Base-by-base conservation (phyloP, 2,329 filamentous ascomycete genomes). In the Colletotrichum tofieldiae region DNA sequence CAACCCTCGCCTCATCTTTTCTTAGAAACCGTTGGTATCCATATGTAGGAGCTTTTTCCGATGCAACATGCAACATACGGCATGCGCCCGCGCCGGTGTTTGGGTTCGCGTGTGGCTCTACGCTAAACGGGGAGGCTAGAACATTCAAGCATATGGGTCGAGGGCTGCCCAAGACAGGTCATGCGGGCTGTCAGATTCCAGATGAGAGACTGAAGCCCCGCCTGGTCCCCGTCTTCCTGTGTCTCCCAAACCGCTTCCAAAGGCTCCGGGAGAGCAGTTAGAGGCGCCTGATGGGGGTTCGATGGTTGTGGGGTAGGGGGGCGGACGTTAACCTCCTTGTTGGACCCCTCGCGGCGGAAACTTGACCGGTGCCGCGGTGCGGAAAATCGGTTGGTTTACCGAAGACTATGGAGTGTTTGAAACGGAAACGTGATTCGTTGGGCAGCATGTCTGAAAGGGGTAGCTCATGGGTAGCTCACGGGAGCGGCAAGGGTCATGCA, bases 91-190 rank as follows among this genome's bases (percentile, higher is more conserved):
- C 37, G 55, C 39, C 39, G 43, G 39, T 55, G 52, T 29, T 41
- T 23, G n/a, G 20, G 60, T 39, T 39, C 39, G 54, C 43, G 49
- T 49, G 56, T 55, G 47, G 49, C 29, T 35, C 29, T n/a, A 16
- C 14, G 26, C 49, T 32, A 52, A 12, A 37, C 20, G 43, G 35
- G 14, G 55, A 55, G 65, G 65, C 70, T 70, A 61, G 70, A 72
- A 64, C 59, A 29, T 65, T 45, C 59, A 65, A 23, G 41, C 20
- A 26, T 37, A 61, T 64, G 70, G 70, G 65, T 55, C 65, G 14
- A 23, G 56, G 41, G 39, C 35, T 64, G 67, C 65, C 65, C 70
- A 47, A 65, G 70, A 65, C 59, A 70, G 70, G 70, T 72, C 70
- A 70, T 60, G 70, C 66, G 65, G 65, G 45, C 43, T 60, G 65